Base-by-base conservation (phyloP, 805 yeast species). In the Starmerella ratchasimensis region DNA sequence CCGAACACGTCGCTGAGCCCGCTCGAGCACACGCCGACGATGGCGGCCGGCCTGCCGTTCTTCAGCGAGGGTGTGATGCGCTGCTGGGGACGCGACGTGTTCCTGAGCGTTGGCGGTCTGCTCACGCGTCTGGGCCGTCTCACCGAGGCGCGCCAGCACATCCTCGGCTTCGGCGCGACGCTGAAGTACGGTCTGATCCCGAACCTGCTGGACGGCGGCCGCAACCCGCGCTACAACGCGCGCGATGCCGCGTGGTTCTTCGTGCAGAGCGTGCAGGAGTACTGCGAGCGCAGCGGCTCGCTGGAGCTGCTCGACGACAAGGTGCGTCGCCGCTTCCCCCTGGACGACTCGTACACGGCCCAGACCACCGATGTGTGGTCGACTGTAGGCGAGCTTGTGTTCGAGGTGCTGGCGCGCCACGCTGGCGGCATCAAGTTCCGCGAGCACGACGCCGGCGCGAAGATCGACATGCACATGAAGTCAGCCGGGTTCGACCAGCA, bases 41-140 rank as follows among this genome's bases (percentile, higher is more conserved):
- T 88, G 71, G 94, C 97, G 13, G 98, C 98, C 1, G 98, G 97
- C 1, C 67, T 88, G 43, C 98, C 98, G 2, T 96, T 84, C 59
- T 88, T 88, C 61, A 76, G 90, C 54, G 71, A 69, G 41, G 83
- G 79, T 46, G 86, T 80, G 58, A 84, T 88, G 94, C 69, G 98
- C 57, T 83, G 95, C 56, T 88, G 98, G 98, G 98, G 98, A 17
- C 71, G 98, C 54, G 98, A 88, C 59, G 93, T 84, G 1, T 90
- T 90, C 55, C 78, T 88, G 32, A 71, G 95, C 0, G 66, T 80
- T 30, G 65, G 94, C 43, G 98, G 98, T 0, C 64, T 88, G 34
- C 60, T 84, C 39, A 61, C 84, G 18, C 76, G 80, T 1, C 71
- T 95, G 0, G 86, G 79, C 9, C 66, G 97, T 38, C 74, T 56